A percentile compares a stretch with the other conserved stretches of the same genome.
Conservation (phyloP, 805 yeast species). For the Candida insectorum region DNA sequence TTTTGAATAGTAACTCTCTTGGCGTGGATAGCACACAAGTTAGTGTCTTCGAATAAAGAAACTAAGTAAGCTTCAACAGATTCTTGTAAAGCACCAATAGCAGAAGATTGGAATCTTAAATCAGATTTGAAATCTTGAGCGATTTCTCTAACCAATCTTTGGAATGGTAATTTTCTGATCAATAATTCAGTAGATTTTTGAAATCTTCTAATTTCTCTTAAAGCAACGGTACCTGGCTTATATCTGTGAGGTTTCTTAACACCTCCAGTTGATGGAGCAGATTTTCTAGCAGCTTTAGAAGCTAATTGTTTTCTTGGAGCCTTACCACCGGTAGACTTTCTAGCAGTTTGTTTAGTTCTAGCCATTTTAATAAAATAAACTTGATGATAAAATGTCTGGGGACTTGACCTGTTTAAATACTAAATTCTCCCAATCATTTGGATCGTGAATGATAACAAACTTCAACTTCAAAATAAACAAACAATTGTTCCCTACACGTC, state of each 20-base stretch:
- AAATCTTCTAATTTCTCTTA: slow-evolving; percentile 48
- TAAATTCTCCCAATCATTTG: too few species aligned
- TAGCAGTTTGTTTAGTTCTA: slow-evolving; percentile 47
- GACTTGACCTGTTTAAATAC: slow-evolving; percentile 5
- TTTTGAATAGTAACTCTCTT: slow-evolving; percentile 47
- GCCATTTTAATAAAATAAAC: slow-evolving; percentile 26
- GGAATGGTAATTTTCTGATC: slow-evolving; percentile 48
- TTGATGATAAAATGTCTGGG: slow-evolving; percentile 4
- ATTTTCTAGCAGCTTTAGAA: slow-evolving; percentile 47
- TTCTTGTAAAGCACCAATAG: slow-evolving; percentile 47
- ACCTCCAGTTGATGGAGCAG: slow-evolving; percentile 47
- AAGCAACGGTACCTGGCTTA: slow-evolving; percentile 49
- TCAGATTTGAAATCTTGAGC: slow-evolving; percentile 47
- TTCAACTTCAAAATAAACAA: too few species aligned
- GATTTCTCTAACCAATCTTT: slow-evolving; percentile 46
- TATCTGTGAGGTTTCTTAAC: slow-evolving; percentile 49
- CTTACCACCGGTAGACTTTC: slow-evolving; percentile 49
- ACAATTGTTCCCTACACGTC: too few species aligned
- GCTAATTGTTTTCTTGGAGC: slow-evolving; percentile 50
- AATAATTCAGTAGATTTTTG: slow-evolving; percentile 45
- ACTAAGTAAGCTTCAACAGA: slow-evolving; percentile 47
- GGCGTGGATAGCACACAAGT: slow-evolving; percentile 49
- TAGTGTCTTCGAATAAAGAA: slow-evolving; percentile 45
- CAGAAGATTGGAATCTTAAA: slow-evolving; percentile 46
- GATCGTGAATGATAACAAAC: slow-evolving; percentile 1